Base-by-base conservation (phyloP, 2,329 filamentous ascomycete species). In the Aspergillus brasiliensis region DNA sequence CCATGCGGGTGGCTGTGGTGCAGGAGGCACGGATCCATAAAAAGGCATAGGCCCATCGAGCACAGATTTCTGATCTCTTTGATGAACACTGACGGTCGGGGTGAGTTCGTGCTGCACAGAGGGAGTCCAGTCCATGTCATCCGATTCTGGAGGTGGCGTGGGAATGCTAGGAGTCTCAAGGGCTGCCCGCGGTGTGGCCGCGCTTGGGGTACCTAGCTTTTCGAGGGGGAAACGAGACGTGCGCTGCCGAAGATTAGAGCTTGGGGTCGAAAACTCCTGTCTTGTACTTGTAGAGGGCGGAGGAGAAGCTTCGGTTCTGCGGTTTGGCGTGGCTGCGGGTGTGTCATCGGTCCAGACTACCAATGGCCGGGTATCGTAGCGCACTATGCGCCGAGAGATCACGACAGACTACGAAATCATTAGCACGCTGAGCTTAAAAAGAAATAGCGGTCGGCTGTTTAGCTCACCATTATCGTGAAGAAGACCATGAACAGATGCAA, bases 101-200 rank as follows among this genome's bases (percentile, higher is more conserved):
- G 69, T 70, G 19, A 78, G 68, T 19, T 73, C 62, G 56, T 75
- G 70, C 42, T 77, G 73, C 42, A 69, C 62, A 37, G 79, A 78
- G n/a, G 81, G 81, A 34, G 78, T 79, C 81, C 81, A 83, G 61
- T 83, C 81, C 81, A 83, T 82, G 44, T 73, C 73, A 60, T 81
- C 79, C 17, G 66, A 69, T 52, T 78, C 77, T 5, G 74, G 73
- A 13, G 76, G 75, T 53, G 75, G 75, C 19, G 77, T 77, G 19
- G 74, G 69, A 53, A 76, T 70, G 34, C 69, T 58, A n/a, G 65
- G 62, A 52, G 66, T 59, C 23, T 65, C 60, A 13, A 63, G 62
- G 19, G 67, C 61, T 48, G 69, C 58, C 34, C 54, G 70, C 54
- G 66, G 62, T 57, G 70, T 64, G 25, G 74, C 13, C 10, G 69